Conservation (phyloP, 495 filamentous ascomycete genomes). For the Penicillium cosmopolitanum region DNA sequence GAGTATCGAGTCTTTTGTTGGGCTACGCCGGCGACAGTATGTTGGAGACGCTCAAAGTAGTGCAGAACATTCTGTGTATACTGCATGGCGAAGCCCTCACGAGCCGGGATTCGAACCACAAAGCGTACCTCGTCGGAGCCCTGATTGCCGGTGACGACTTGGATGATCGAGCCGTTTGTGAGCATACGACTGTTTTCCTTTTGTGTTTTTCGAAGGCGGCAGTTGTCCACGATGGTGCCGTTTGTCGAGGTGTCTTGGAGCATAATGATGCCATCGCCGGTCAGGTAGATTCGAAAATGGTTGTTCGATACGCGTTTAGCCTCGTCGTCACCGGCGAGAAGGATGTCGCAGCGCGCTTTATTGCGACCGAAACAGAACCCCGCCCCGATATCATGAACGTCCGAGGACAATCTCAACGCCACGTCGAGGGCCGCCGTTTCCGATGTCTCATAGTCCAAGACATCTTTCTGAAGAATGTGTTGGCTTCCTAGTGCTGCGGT, state of each 20-base stretch:
- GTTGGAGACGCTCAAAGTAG: constrained; percentile 52
- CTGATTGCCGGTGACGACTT: constrained; percentile 60
- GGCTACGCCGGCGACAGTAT: constrained; percentile 24
- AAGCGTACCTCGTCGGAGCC: constrained; percentile 66
- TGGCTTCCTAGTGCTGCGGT: constrained; percentile 47
- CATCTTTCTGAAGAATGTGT: constrained; percentile 60
- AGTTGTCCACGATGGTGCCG: constrained; percentile 81
- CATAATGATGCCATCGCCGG: constrained; percentile 79
- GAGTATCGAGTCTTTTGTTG: constrained; percentile 30
- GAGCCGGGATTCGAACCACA: constrained; percentile 79
- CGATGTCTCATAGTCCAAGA: constrained; percentile 39
- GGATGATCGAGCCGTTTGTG: constrained; percentile 70
- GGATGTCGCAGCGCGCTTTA: constrained; percentile 68
- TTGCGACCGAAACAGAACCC: constrained; percentile 92
- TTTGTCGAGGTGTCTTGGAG: constrained; percentile 91
- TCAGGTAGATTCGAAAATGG: constrained; percentile 91
- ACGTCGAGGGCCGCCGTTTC: constrained; percentile 64
- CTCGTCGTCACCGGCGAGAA: constrained; percentile 57
- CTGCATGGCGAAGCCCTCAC: constrained; percentile 59
- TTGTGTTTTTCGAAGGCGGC: constrained; percentile 56
- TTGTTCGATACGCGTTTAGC: constrained; percentile 76
- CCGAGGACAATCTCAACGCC: constrained; percentile 76
- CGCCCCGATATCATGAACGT: constrained; percentile 59
- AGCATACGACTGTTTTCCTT: constrained; percentile 64
- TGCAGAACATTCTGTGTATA: constrained; percentile 62